Base-by-base conservation (phyloP, 495 filamentous ascomycete genomes). In the Niebla homalea region DNA sequence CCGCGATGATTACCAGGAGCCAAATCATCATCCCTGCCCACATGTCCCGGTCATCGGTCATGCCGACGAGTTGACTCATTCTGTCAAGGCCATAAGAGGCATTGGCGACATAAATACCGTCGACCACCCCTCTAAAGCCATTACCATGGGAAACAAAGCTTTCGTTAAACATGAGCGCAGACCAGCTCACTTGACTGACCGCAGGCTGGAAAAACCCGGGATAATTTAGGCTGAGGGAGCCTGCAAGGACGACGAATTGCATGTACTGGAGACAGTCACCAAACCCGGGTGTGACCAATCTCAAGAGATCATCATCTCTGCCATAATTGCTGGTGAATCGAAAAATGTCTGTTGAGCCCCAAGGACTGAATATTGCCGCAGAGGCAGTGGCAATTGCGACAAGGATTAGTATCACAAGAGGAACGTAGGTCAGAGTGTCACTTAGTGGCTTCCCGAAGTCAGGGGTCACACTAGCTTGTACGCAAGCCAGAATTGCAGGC, bases 241-340 rank as follows among this genome's bases (percentile, higher is more conserved):
- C 93, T 0, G 89, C 88, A 32, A 98, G 72, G 18, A 89, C 84
- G 43, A 89, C 75, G 55, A 93, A 97, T 60, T 98, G 92, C 26
- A 98, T 83, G 61, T 97, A 98, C 66, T 98, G 89, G 26, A 98
- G 77, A 63, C 92, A 98, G 57, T 98, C 92, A 11, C 87, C 89
- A 62, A 98, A 98, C 0, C 92, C 92, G 14, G 92, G 92, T 7
- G 92, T 98, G 19, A 98, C 88, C 32, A 97, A 70, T 26, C 92
- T 83, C 37, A 98, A 71, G 50, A 96, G 72, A 63, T 98, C 92
- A 40, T 86, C 83, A 55, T 98, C 93, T 57, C 89, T 80, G 25
- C 92, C 93, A 62, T 89, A 96, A 60, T 97, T 97, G 62, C 86
- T 94, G 19, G 86, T 89, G 86, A 89, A 98, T 48, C 82, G 78